These are phyloP conservation scores for Neurospora tetraspora DNA, from an alignment of 495 filamentous ascomycete species.

Conservation along the genomic window DNA sequence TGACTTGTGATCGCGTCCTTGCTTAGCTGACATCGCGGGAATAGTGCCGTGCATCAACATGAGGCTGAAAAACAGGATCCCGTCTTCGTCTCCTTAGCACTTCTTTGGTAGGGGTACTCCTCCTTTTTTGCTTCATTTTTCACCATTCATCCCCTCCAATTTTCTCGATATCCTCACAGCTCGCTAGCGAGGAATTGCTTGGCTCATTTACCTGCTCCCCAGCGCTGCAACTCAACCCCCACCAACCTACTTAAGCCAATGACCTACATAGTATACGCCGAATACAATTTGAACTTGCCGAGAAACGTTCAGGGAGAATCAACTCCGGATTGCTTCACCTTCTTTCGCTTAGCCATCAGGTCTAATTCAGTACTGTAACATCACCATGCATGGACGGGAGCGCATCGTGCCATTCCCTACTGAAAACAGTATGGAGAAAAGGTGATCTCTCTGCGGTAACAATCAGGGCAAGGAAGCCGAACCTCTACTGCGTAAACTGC, in stretches of 20 bases:
- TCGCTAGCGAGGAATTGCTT: background rate
- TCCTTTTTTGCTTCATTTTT: background rate
- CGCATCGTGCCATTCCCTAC: background rate
- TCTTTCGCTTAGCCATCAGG: background rate
- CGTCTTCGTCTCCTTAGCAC: background rate
- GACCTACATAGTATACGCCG: too few relatives aligned
- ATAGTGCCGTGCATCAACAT: background rate
- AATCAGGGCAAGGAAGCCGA: background rate
- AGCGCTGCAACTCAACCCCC: background rate
- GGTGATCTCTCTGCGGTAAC: too few relatives aligned
- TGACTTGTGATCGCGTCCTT: background rate
- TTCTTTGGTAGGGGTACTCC: background rate
- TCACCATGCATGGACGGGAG: background rate
- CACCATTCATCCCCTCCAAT: background rate
- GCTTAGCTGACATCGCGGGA: background rate
- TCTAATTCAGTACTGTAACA: background rate
- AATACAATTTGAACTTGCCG: background rate
- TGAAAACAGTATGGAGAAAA: background rate
- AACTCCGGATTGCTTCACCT: background rate
- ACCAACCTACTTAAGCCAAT: background rate
- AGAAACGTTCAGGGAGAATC: background rate
- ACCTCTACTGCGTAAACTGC: background rate
- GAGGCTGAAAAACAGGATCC: background rate
- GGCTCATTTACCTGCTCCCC: background rate
- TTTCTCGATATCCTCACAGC: background rate